These are phyloP conservation scores for Cardamine resedifolia DNA, from an alignment of 345 rosid species.

Conservation along the genomic window DNA sequence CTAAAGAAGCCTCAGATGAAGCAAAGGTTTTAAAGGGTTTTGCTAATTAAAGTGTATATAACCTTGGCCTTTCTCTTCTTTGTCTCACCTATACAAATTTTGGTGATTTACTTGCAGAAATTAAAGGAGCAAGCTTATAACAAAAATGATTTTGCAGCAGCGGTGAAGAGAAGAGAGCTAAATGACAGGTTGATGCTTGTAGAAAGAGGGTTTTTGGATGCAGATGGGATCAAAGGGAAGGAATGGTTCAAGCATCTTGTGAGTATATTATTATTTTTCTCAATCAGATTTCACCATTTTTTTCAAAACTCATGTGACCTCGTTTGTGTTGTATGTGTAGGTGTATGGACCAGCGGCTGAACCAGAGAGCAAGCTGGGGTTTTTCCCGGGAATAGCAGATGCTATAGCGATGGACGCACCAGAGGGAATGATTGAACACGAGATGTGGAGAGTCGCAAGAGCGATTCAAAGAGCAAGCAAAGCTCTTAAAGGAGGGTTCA, in stretches of 20 bases:
- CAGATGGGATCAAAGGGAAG: slow-evolving; percentile 69
- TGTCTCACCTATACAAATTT: not conserved
- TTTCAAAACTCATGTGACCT: not conserved
- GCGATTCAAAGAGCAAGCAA: slow-evolving; percentile 77
- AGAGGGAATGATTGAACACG: slow-evolving; percentile 54
- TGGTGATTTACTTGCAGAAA: slow-evolving; percentile 44
- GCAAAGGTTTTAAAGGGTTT: slow-evolving; percentile 48
- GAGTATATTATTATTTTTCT: slow-evolving; percentile 25
- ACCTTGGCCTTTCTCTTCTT: not conserved
- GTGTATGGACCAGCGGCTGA: slow-evolving; percentile 69
- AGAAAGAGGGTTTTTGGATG: slow-evolving; percentile 90
- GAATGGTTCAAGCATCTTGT: slow-evolving; percentile 97
- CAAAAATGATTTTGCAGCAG: slow-evolving; percentile 30
- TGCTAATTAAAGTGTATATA: not conserved
- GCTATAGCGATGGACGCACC: slow-evolving; percentile 48
- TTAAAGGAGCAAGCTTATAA: slow-evolving; percentile 40
- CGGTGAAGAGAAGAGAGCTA: slow-evolving; percentile 53
- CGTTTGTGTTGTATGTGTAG: slow-evolving; percentile 39
- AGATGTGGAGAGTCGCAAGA: slow-evolving; percentile 90
- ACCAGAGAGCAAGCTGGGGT: slow-evolving; percentile 55
- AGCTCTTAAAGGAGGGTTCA: slow-evolving; percentile 65
- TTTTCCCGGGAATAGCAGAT: slow-evolving; percentile 84
- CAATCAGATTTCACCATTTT: not conserved
- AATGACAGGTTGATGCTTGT: slow-evolving; percentile 88
- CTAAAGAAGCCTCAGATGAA: slow-evolving; percentile 57